phyloP scores from a whole-genome alignment of 1,284 basidiomycete species.

The Ganoderma lingzhi region DNA sequence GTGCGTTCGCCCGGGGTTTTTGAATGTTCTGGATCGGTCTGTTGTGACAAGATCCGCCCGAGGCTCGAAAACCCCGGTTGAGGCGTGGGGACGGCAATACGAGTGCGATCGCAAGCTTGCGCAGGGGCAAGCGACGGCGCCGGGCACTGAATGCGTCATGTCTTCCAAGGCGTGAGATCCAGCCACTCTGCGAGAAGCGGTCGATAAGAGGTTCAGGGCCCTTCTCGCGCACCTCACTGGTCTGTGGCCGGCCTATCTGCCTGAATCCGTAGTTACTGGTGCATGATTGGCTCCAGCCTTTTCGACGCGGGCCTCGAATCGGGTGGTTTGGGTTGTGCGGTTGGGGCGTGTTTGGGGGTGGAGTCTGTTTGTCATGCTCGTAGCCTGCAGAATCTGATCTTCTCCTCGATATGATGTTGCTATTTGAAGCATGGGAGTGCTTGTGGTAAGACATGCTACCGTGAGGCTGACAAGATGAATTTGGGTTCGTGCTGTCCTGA shows the following conservation, averaged over 20 bases:
- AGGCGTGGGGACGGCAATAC: neutral
- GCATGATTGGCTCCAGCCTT: neutral
- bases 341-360: neutral
- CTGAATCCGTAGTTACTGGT: conserved; percentile 5
- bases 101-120: neutral
- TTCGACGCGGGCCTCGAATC: conserved; percentile 8
- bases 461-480: neutral
- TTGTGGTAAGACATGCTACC: neutral
- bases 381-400: neutral
- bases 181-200: conserved; percentile 9
- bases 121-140: neutral
- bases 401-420: neutral
- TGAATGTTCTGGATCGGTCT: neutral
- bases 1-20: neutral
- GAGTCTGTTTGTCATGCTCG: neutral
- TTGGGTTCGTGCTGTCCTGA: neutral
- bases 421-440: neutral
- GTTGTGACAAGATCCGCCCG: too few species aligned
- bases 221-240: neutral
- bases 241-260: conserved; percentile 20
- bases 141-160: conserved; percentile 10
- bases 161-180: conserved; percentile 20
- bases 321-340: neutral
- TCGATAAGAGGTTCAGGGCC: neutral
- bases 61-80: neutral